Evolutionary conservation across 129 eudicot species (phyloP).

Genomic region (Artemisia tridentata): DNA sequence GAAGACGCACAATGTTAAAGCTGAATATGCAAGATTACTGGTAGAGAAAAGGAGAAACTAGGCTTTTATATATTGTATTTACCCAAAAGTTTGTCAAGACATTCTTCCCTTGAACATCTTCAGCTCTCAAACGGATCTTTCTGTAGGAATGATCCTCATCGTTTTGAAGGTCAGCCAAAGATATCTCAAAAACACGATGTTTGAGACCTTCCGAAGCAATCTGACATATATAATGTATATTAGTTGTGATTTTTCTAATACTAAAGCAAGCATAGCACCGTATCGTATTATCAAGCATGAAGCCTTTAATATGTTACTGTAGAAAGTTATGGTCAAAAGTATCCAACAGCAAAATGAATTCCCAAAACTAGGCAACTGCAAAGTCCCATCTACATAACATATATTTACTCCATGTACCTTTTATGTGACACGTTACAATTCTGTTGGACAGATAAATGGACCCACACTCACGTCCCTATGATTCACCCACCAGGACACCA

Average conservation of each 20-base stretch:
- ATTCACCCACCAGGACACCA: neutral
- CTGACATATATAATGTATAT: slow-evolving; percentile 21
- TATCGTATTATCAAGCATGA: too few species aligned
- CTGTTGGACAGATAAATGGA: neutral
- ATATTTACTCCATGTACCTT: neutral
- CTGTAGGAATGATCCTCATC: slow-evolving; percentile 83
- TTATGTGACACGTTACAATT: neutral
- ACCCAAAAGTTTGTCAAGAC: slow-evolving; percentile 85
- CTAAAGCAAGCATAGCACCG: neutral
- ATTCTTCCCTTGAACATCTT: slow-evolving; percentile 79
- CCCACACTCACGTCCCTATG: neutral
- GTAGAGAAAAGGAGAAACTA: neutral
- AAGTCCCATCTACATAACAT: neutral
- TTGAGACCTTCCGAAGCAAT: slow-evolving; percentile 90
- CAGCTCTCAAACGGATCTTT: slow-evolving; percentile 82
- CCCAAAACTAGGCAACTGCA: too few species aligned
- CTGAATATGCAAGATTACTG: neutral
- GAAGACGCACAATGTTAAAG: neutral
- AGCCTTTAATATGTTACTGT: too few species aligned
- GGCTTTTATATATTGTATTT: neutral
- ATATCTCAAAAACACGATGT: slow-evolving; percentile 74
- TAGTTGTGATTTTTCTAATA: neutral
- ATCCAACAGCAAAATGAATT: too few species aligned
- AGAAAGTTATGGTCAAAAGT: too few species aligned
- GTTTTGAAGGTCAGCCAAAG: slow-evolving; percentile 73